Evolutionary conservation across 129 eudicot species (phyloP).

Genomic region (Lactuca saligna): DNA sequence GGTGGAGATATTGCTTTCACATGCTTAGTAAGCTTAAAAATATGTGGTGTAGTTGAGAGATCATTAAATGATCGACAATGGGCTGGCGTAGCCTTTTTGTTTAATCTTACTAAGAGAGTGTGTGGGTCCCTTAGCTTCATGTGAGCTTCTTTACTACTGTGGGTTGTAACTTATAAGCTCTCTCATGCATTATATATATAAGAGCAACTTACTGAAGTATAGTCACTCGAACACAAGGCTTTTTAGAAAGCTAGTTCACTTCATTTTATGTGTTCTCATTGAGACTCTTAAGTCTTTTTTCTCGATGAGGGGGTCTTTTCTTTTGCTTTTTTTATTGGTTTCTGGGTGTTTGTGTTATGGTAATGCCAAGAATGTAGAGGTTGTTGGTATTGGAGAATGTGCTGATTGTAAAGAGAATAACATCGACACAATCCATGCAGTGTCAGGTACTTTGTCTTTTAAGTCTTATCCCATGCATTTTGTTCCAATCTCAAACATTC

Average conservation of each 20-base stretch:
- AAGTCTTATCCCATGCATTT: background rate
- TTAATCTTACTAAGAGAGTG: slow-evolving; percentile 9
- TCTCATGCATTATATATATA: slow-evolving; percentile 42
- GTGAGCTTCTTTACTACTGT: slow-evolving; percentile 49
- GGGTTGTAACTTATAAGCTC: slow-evolving; percentile 16
- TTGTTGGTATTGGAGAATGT: slow-evolving; percentile 76
- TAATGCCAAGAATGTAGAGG: slow-evolving; percentile 51
- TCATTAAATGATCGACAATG: slow-evolving; percentile 65
- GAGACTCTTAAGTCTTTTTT: slow-evolving; percentile 20
- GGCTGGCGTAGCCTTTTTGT: slow-evolving; percentile 26
- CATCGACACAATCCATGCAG: slow-evolving; percentile 66
- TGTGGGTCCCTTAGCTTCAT: slow-evolving; percentile 53
- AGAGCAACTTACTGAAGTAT: slow-evolving; percentile 15
- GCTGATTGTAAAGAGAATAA: slow-evolving; percentile 73
- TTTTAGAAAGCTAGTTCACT: slow-evolving; percentile 4
- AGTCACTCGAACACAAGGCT: slow-evolving; percentile 28
- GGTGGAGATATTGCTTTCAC: slow-evolving; percentile 40
- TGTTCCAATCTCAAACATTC: background rate
- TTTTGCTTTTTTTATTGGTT: slow-evolving; percentile 41
- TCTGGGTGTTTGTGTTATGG: slow-evolving; percentile 43
- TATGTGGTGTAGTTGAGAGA: slow-evolving; percentile 49
- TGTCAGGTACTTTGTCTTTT: slow-evolving; percentile 51
- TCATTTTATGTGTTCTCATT: slow-evolving; percentile 22
- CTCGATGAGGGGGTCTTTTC: slow-evolving; percentile 21
- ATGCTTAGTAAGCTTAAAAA: slow-evolving; percentile 31